These are phyloP conservation scores for Pseudomassariella vexata DNA, from an alignment of 2,329 filamentous ascomycete genomes.

Conservation along the genomic window DNA sequence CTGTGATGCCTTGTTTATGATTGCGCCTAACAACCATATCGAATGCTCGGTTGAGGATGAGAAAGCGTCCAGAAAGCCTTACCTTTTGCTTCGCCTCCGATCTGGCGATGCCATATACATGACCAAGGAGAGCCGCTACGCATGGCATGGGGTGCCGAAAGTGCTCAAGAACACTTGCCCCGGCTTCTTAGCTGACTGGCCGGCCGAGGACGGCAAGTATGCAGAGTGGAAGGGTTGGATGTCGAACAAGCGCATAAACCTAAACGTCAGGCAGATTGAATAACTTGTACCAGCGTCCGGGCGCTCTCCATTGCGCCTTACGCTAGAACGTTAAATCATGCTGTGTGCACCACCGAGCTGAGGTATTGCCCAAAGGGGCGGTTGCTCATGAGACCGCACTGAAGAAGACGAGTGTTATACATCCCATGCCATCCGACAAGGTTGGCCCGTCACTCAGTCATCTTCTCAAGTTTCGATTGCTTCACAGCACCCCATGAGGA, in stretches of 20 bases:
- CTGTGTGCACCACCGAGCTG: too few relatives aligned
- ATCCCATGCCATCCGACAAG: too few relatives aligned
- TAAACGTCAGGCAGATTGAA: conserved; percentile 89
- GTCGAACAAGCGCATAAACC: conserved; percentile 77
- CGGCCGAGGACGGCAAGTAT: conserved; percentile 49
- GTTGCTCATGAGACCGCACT: too few relatives aligned
- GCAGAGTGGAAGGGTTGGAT: conserved; percentile 82
- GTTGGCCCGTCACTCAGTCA: too few relatives aligned
- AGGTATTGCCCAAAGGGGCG: too few relatives aligned
- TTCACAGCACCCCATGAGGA: too few relatives aligned
- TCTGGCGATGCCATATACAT: conserved; percentile 92
- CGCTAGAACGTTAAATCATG: too few relatives aligned
- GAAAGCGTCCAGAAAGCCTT: conserved; percentile 33
- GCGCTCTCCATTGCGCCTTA: too few relatives aligned
- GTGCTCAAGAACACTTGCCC: conserved; percentile 78
- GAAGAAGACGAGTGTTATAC: too few relatives aligned
- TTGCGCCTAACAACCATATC: conserved; percentile 53
- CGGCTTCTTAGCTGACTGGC: conserved; percentile 68
- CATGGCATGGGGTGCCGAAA: conserved; percentile 94
- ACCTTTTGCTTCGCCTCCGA: conserved; percentile 60
- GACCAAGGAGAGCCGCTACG: conserved; percentile 73
- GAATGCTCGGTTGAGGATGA: conserved; percentile 17
- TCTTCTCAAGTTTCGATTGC: too few relatives aligned
- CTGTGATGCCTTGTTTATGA: conserved; percentile 85
- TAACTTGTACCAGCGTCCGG: too few relatives aligned